phyloP scores from a whole-genome alignment of 495 filamentous ascomycete genomes.

The Chaetomium tenue region DNA sequence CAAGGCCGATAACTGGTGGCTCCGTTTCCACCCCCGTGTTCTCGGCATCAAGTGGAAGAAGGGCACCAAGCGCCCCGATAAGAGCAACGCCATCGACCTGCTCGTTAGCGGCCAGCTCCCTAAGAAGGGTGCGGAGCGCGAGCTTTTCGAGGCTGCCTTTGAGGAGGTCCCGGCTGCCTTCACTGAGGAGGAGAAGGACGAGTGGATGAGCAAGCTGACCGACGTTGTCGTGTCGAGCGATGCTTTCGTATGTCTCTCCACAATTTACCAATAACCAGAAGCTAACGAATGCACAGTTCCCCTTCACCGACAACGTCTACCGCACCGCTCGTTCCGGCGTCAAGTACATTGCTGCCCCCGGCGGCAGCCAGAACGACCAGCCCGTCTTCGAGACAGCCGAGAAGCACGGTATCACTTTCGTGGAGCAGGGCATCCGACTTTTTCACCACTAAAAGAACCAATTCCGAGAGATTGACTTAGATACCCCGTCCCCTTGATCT shows the following conservation, averaged over 20 bases:
- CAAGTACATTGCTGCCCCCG: slow-evolving; percentile 93
- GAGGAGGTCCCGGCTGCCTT: slow-evolving; percentile 86
- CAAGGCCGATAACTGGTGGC: slow-evolving; percentile 99
- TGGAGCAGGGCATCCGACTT: slow-evolving; percentile 81
- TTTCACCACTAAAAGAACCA: slow-evolving; percentile 72
- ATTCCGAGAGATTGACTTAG: neutral
- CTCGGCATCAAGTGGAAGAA: slow-evolving; percentile 93
- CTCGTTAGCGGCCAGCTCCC: slow-evolving; percentile 87
- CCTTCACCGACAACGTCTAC: slow-evolving; percentile 97
- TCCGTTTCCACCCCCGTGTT: slow-evolving; percentile 88
- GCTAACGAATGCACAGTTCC: slow-evolving; percentile 58
- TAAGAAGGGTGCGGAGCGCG: slow-evolving; percentile 73
- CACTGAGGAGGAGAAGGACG: slow-evolving; percentile 76
- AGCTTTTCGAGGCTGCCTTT: slow-evolving; percentile 83
- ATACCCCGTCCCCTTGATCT: slow-evolving; percentile 18
- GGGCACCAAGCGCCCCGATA: slow-evolving; percentile 91
- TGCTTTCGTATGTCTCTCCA: slow-evolving; percentile 72
- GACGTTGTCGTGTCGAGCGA: slow-evolving; percentile 88
- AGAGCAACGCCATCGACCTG: slow-evolving; percentile 96
- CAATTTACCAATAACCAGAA: slow-evolving; percentile 6
- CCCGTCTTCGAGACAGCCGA: slow-evolving; percentile 89
- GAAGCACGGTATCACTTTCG: slow-evolving; percentile 86
- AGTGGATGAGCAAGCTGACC: slow-evolving; percentile 75
- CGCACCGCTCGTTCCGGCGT: slow-evolving; percentile 80
- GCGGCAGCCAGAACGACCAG: slow-evolving; percentile 87